Base-by-base conservation (phyloP, 2,329 filamentous ascomycete genomes). In the Metarhizium brunneum region DNA sequence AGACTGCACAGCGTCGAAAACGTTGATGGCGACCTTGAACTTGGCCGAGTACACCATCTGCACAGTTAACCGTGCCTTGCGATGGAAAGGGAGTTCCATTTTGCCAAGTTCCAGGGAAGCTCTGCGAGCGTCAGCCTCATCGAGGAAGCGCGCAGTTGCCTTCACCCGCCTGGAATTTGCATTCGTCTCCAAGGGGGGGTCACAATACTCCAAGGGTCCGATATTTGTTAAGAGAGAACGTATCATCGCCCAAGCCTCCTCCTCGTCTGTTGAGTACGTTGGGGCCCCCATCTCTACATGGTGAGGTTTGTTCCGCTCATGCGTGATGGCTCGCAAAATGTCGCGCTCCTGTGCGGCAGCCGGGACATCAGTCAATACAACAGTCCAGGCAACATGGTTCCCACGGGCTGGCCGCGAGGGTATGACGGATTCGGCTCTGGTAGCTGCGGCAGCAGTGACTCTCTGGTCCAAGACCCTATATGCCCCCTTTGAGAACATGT, bases 141-240 rank as follows among this genome's bases (percentile, higher is more conserved):
- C 60, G 6, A 62, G 29, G 51, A 76, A 79, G 2, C 66, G 62
- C 2, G 70, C 75, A 16, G 63, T 68, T 0, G 69, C 74, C 59
- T 74, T 74, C 18, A 71, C 57, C 2, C 73, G 64, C 54, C 32
- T 35, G 32, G 32, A 66, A 0, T 58, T 51, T 3, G 57, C 66
- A 0, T 58, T 51, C 4, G 57, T 49, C 5, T 63, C 59, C 2
- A 53, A 56, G 1, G 56, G 61, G 3, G 64, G 56, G 29, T 68
- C 64, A 66, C 69, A 72, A 52, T 59, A 64, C 56, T 72, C 69
- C 3, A 76, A 50, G 0, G 65, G 62, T 0, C 72, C 72, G 11
- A 68, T 55, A 1, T 62, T 54, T 1, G 62, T 59, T 13, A 74
- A 59, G 36, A 69, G 59, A 1, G 67, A 67, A 35, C 65, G 57